Evolutionary conservation across 306 rosid species (phyloP).

Genomic region (Lithocarpus polystachyus): DNA sequence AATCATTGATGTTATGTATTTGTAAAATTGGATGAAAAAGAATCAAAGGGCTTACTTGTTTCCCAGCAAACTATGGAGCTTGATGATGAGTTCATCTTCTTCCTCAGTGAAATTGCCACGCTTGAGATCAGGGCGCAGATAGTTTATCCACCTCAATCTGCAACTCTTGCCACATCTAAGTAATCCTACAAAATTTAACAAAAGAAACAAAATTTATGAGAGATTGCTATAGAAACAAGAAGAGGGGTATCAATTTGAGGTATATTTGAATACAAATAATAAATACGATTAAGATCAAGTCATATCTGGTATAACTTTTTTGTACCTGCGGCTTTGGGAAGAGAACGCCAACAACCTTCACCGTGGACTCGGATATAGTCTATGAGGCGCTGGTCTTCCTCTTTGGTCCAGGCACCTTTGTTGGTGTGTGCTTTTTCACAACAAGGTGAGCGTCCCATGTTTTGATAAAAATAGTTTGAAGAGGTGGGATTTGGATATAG

Average conservation of each 20-base stretch:
- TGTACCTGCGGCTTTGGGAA: constrained; percentile 64
- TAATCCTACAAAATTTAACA: constrained; percentile 31
- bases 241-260: not conserved
- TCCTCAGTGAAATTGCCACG: constrained; percentile 72
- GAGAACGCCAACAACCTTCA: constrained; percentile 84
- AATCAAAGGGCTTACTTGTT: constrained; percentile 40
- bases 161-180: constrained; percentile 76
- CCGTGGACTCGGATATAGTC: constrained; percentile 67
- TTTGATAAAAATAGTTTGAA: not conserved
- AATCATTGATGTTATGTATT: not conserved
- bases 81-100: constrained; percentile 65
- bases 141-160: constrained; percentile 67
- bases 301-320: no score
- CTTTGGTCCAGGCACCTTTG: constrained; percentile 79
- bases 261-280: no score
- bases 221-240: not conserved
- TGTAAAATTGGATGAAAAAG: not conserved
- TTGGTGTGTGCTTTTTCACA: constrained; percentile 75
- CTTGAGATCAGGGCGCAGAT: constrained; percentile 73
- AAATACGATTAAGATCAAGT: no score
- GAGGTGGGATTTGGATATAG: not conserved
- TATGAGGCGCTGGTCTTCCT: constrained; percentile 70
- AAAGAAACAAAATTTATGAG: not conserved
- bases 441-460: constrained; percentile 73
- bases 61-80: constrained; percentile 64